Base-by-base conservation (phyloP, 2,329 filamentous ascomycete species). In the Trichoderma polysporum region DNA sequence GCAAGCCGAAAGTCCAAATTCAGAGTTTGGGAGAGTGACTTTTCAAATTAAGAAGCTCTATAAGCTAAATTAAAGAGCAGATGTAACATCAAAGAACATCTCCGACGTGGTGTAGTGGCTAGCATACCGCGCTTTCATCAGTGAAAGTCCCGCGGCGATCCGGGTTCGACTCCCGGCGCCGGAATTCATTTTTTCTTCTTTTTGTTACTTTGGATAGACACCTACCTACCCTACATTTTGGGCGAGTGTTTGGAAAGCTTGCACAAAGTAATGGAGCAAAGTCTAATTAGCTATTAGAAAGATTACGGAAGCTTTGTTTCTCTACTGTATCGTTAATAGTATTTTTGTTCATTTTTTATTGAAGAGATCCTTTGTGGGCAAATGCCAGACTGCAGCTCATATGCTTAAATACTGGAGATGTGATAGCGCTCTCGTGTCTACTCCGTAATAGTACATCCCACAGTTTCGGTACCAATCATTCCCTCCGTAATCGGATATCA, bases 81-180 rank as follows among this genome's bases (percentile, higher is more conserved):
- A 27, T 2, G 37, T 54, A 47, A 22, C 47, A 60, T 59, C 25
- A 15, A 60, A 56, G 13, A 66, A n/a, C 31, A 56, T 31, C 56
- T 67, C 65, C 65, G 65, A 67, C 65, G 65, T 67, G 65, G 54
- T 68, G 66, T 66, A 68, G 66, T 60, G 61, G 61, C 65, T 67
- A 60, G 66, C 61, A 68, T 66, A 68, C 65, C 53, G 65, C 65
- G 65, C 65, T 67, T 67, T 67, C 65, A 67, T 12, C 33, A 9
- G 41, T 45, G 65, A 57, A 67, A 67, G 65, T 47, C 31, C 65
- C 65, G 65, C 65, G 53, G 65, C 65, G 65, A 67, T 67, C 65
- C 65, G 65, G 65, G 65, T 67, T 67, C 65, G 65, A 67, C 65
- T 67, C 65, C 65, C 65, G 65, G 65, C 65, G 65, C 65, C 65